Base-by-base conservation (phyloP, 768 basidiomycete genomes). In the Punctularia strigosozonata region DNA sequence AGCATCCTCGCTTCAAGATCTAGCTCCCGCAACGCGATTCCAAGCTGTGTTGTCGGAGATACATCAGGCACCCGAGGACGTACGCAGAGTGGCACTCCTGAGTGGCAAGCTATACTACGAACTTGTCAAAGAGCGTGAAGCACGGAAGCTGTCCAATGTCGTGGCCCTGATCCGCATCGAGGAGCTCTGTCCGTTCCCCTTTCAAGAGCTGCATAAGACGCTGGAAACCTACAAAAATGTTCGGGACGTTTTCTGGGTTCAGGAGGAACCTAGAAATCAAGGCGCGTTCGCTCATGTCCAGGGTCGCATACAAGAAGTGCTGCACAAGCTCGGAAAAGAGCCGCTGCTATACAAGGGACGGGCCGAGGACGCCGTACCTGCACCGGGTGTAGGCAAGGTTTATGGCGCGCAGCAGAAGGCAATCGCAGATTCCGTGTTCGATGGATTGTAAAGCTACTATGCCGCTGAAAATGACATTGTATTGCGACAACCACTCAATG, bases 81-180 rank as follows among this genome's bases (percentile, higher is more conserved):
- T 73, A 17, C 63, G 75, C 45, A 75, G 81, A 3, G 65, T 94
- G n/a, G 64, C 89, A 19, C 53, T 90, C 31, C 62, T 88, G 36
- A 71, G 78, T 0, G 90, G 90, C 10, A 94, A 94, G 61, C 56
- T 89, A 2, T 94, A 87, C 60, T 92, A 92, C 58, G 87, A 91
- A 17, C 74, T 94, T 12, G 59, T 71, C 44, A 85, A 81, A 46
- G 75, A 81, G 41, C 75, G 87, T 5, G 59, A 73, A 25, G 56
- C 65, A 14, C 55, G 61, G 0, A 61, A 61, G 1, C 53, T 79
- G 5, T 59, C 66, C 13, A 63, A 66, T 32, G 50, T 57, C 0
- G 71, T 89, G 2, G 80, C 81, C 1, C 62, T 92, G 39, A 58
- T 89, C 22, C 74, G 85, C n/a, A 50, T 89, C 31, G 87, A 94